Percentiles rank a stretch among this genome's conserved stretches.
Evolutionary conservation across 345 rosid species (phyloP).

Genomic region (Dimocarpus longan): DNA sequence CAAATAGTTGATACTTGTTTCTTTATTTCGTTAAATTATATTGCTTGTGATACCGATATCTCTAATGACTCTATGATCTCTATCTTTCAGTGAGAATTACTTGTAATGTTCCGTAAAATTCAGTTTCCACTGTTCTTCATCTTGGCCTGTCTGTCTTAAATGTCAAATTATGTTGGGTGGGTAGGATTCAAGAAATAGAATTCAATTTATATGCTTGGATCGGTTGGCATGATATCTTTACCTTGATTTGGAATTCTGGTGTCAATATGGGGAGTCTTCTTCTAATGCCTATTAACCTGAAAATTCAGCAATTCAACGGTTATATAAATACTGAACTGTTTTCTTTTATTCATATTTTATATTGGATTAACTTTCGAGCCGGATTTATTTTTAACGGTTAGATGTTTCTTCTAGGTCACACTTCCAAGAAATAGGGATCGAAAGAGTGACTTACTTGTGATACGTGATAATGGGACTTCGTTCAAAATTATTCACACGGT

Average conservation of each 20-base stretch:
- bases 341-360: neutral
- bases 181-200: neutral
- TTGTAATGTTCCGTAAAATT: neutral
- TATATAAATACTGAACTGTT: neutral
- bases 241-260: neutral
- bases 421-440: slow-evolving; percentile 78
- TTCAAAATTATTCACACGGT: slow-evolving; percentile 79
- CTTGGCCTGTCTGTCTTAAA: neutral
- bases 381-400: neutral
- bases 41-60: neutral
- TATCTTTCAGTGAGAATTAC: neutral
- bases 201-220: neutral
- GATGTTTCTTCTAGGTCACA: slow-evolving; percentile 57
- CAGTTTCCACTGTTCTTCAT: neutral
- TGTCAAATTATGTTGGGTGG: neutral
- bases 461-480: slow-evolving; percentile 77
- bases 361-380: neutral
- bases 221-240: neutral
- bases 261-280: neutral
- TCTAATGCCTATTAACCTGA: neutral
- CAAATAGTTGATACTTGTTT: neutral
- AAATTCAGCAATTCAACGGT: neutral
- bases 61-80: neutral
- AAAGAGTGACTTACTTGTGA: slow-evolving; percentile 77
- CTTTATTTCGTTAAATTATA: neutral